These are phyloP conservation scores for Alternaria sp. DNA, from an alignment of 2,329 filamentous ascomycete genomes.

Conservation along the genomic window DNA sequence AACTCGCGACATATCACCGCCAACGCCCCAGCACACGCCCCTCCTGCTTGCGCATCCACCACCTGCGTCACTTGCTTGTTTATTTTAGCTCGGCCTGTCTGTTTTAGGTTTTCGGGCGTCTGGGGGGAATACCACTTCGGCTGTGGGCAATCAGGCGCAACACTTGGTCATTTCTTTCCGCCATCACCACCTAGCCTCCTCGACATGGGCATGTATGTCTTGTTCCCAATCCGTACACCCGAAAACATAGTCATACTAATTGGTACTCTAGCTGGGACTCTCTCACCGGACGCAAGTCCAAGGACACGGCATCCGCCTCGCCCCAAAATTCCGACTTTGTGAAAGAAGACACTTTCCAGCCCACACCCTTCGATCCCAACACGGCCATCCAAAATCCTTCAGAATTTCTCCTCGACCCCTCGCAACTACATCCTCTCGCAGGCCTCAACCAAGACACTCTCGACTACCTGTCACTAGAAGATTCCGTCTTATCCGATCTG, in stretches of 20 bases:
- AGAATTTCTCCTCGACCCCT: constrained; percentile 89
- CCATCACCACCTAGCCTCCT: constrained; percentile 22
- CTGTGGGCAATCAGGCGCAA: constrained; percentile 33
- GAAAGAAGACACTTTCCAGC: constrained; percentile 60
- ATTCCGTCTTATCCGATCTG: constrained; percentile 84
- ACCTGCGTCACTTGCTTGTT: constrained; percentile 19
- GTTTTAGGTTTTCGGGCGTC: constrained; percentile 31
- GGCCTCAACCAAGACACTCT: constrained; percentile 91
- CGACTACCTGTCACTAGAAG: constrained; percentile 94
- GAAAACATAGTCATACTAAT: constrained; percentile 8
- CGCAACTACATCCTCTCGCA: constrained; percentile 89
- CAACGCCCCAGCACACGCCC: constrained; percentile 26
- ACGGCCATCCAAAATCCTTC: constrained; percentile 78
- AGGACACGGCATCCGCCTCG: constrained; percentile 54
- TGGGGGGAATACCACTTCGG: constrained; percentile 18
- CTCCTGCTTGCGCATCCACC: constrained; percentile 41
- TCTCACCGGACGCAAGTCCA: constrained; percentile 66
- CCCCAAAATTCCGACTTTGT: constrained; percentile 41
- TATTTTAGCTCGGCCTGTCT: constrained; percentile 13
- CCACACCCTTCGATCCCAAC: constrained; percentile 73
- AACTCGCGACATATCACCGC: constrained; percentile 7
- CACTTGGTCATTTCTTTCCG: constrained; percentile 22
- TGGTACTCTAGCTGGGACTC: constrained; percentile 58
- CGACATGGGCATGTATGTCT: constrained; percentile 49
- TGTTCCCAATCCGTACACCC: not conserved